These are phyloP conservation scores for Loxodes magnus DNA, from an alignment of 73 alveolate genomes.

Conservation along the genomic window DNA sequence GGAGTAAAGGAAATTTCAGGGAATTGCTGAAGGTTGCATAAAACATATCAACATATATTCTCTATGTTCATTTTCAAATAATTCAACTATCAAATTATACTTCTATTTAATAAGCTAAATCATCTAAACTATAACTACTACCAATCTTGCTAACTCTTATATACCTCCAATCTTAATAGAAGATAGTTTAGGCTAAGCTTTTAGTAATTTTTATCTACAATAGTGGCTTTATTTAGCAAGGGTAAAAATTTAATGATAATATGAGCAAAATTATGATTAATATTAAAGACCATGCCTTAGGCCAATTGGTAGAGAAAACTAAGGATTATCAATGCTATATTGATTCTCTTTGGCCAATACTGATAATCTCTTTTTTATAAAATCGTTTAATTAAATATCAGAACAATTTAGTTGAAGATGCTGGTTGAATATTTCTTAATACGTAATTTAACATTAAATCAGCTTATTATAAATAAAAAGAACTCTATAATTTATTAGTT, in stretches of 20 bases:
- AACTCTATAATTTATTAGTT: no score
- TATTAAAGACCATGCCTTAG: not conserved
- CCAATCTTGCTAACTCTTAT: not conserved
- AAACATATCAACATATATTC: not conserved
- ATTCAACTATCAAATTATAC: not conserved
- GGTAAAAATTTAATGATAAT: not conserved
- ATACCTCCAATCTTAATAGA: not conserved
- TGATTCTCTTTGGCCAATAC: no score
- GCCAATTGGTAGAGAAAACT: not conserved
- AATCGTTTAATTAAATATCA: no score
- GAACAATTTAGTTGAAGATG: no score
- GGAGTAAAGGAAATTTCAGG: not conserved
- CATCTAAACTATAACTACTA: not conserved
- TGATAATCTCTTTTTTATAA: no score
- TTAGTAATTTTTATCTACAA: not conserved
- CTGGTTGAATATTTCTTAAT: no score
- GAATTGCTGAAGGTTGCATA: not conserved
- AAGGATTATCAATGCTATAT: no score
- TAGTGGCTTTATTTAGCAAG: not conserved
- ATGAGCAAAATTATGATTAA: not conserved
- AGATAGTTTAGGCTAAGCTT: not conserved
- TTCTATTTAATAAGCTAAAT: not conserved
- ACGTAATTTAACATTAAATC: no score
- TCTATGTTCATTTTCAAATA: not conserved
- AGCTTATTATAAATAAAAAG: no score